Conservation (phyloP, 208 protist genomes). For the Crithidia bombi region DNA sequence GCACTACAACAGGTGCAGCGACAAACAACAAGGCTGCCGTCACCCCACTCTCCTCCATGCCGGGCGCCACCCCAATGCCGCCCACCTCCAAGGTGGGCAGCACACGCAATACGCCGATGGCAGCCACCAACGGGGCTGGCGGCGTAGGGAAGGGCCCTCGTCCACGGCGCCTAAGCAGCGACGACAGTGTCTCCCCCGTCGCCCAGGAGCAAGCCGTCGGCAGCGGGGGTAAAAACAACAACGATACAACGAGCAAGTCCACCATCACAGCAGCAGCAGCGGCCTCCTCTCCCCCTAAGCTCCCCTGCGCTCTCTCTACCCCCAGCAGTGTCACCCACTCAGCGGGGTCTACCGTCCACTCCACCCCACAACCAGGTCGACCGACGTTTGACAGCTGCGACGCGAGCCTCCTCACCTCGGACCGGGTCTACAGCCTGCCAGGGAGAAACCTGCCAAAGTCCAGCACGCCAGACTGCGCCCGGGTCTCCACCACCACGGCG, state of each 20-base stretch:
- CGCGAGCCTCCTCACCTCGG: background rate
- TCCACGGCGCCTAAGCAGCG: background rate
- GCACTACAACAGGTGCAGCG: background rate
- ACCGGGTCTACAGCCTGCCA: background rate
- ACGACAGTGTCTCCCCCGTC: background rate
- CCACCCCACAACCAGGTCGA: background rate
- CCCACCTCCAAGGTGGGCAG: conserved; percentile 5
- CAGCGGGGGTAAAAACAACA: background rate
- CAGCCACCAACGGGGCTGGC: background rate
- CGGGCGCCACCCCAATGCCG: conserved; percentile 1
- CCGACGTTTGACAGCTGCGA: background rate
- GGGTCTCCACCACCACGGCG: background rate
- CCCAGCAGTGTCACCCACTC: background rate
- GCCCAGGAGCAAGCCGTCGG: background rate
- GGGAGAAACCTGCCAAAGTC: background rate
- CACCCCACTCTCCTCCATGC: background rate
- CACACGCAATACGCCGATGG: background rate
- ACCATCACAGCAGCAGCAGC: background rate
- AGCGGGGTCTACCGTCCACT: background rate
- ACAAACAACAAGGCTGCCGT: background rate
- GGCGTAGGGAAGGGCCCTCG: background rate
- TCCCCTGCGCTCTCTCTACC: background rate
- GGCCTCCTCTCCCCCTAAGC: background rate
- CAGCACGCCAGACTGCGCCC: background rate
- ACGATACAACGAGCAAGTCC: background rate